Evolutionary conservation across 768 basidiomycete species (phyloP).

Genomic region (Leccinellum luteum): DNA sequence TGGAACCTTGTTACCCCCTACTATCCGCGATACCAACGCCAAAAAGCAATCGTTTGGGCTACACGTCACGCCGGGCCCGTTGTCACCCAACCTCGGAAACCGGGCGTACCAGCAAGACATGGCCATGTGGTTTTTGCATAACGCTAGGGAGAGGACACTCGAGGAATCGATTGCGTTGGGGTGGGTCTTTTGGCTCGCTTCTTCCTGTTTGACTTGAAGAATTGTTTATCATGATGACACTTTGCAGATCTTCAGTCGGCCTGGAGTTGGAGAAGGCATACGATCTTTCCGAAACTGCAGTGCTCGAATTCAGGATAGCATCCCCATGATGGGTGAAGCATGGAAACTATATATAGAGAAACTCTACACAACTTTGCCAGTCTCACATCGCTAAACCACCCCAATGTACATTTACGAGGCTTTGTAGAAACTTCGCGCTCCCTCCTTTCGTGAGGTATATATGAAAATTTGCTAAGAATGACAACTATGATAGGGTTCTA

Average conservation of each 20-base stretch:
- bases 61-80: conserved; percentile 39
- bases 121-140: conserved; percentile 44
- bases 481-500: neutral
- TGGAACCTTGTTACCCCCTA: conserved; percentile 16
- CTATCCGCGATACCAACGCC: conserved; percentile 1
- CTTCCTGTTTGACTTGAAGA: neutral
- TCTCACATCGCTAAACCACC: neutral
- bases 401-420: neutral
- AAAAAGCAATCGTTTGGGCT: conserved; percentile 3
- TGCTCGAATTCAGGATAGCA: neutral
- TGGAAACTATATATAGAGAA: too few species aligned
- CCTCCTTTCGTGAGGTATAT: neutral
- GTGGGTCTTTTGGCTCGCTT: neutral
- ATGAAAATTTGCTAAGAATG: neutral
- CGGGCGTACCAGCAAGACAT: conserved; percentile 44
- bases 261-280: neutral
- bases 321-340: neutral
- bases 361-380: neutral
- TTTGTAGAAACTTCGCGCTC: neutral
- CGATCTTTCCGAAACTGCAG: neutral
- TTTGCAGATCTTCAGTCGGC: neutral
- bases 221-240: neutral
- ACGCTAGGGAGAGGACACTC: conserved; percentile 43
- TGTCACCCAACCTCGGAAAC: conserved; percentile 48
- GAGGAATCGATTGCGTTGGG: neutral